Evolutionary conservation across 2,329 filamentous ascomycete genomes (phyloP).

Genomic region (Cercospora canescens): DNA sequence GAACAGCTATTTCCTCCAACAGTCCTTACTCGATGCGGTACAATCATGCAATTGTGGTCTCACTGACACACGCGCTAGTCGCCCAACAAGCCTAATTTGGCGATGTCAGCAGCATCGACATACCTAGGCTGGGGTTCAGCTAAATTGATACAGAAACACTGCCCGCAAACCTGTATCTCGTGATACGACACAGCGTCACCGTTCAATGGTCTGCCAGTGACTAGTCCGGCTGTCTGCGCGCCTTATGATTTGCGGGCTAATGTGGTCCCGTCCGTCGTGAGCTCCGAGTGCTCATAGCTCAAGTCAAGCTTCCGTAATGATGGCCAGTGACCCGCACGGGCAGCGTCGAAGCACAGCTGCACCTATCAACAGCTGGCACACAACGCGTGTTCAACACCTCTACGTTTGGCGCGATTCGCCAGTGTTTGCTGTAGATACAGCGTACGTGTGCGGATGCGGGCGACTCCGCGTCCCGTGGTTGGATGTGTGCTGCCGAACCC

Average conservation of each 20-base stretch:
- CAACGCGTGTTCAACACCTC: not conserved
- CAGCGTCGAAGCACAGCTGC: not conserved
- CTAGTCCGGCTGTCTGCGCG: not conserved
- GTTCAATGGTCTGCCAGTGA: not conserved
- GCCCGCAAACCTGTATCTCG: not conserved
- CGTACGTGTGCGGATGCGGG: not conserved
- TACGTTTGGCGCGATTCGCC: not conserved
- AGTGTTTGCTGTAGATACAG: not conserved
- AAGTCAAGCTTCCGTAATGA: not conserved
- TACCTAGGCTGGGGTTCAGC: not conserved
- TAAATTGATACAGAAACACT: not conserved
- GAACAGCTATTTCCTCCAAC: not conserved
- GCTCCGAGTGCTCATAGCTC: not conserved
- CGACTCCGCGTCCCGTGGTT: not conserved
- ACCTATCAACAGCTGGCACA: not conserved
- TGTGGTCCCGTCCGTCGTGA: not conserved
- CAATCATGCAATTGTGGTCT: not conserved
- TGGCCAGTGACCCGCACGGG: not conserved
- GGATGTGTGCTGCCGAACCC: not conserved
- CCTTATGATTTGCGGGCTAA: not conserved
- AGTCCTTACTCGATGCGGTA: not conserved
- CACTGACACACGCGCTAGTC: not conserved
- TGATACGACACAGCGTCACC: not conserved
- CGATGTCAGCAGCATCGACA: not conserved
- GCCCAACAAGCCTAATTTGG: not conserved